Evolutionary conservation across 257 asterid species (phyloP), one percentile per base, ranked within the genome.

Genomic region (Rhazya stricta): DNA sequence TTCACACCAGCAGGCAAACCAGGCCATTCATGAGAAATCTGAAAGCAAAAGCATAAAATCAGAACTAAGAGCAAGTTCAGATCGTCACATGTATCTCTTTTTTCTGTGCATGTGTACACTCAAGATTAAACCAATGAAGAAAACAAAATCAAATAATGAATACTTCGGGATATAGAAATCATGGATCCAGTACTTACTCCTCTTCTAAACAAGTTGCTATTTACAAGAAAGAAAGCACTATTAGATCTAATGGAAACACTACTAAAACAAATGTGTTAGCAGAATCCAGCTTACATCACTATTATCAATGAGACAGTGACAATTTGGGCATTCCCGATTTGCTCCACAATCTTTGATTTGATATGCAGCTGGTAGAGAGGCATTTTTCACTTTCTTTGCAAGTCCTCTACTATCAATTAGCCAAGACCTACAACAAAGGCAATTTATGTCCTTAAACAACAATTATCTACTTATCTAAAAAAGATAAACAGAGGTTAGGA

Each of bases 1-100:
- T 91, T 95, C 27, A 92, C 93, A 50, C 98, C 98, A 74, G 83
- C 84, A 67, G 98, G 98, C 39, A 92, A 81, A 45, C 92, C 97
- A 79, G 96, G 96, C 97, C 91, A 89, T 53, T 85, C 96, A 32
- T 80, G 76, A 69, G 85, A 80, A 67, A 85, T 85, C 98, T 91
- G 81, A 68, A 86, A 63, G 45, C 34, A 45, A 51, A 66, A 70
- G 36, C 74, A 67, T 77, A n/a, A 32, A 72, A 48, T 67, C 42
- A 71, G 21, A 9, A 42, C 43, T 27, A 50, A 71, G 43, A 42
- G 18, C 53, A 69, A 42, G 25, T 43, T 51, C 25, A 45, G 25
- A 62, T 4, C 27, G 66, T 15, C 16, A 21, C 29, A 76, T 51
- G 16, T 5, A 4, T 68, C 23, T 27, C 39, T 27, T 9, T 29